Evolutionary conservation across 2,329 filamentous ascomycete species (phyloP), one percentile per base, ranked within the genome.

Genomic region (Epichloe brachyelytri): DNA sequence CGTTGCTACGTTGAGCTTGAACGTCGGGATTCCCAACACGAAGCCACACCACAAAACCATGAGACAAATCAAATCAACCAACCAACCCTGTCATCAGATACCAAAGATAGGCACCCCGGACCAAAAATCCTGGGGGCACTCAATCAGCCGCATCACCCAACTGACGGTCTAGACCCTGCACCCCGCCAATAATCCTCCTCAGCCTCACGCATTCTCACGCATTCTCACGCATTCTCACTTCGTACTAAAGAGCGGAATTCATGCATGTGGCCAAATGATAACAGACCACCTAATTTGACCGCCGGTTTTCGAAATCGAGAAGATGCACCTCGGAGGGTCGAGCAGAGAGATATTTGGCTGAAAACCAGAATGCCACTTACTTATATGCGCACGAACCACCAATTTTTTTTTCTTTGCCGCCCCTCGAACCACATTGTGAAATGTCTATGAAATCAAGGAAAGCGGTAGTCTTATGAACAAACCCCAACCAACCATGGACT

Each of bases 191-290:
- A 50, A 38, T 36, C 14, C 20, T 12, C 40, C 43, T 51, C 51
- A 54, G 53, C 53, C 50, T 49, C 47, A 52, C 43, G 26, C 34
- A 48, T 49, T 19, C 41, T 26, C 14, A 43, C 22, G n/a, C n/a
- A n/a, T n/a, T n/a, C 50, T 49, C 47, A 52, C 43, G 26, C 34
- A 48, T 49, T 19, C 41, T 26, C 14, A 43, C 22, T 3, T 0
- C 41, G 19, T 15, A 26, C 19, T 5, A n/a, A 6, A 15, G 20
- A 15, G 22, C 20, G 19, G 41, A 30, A 8, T 30, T 11, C 20
- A 43, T 33, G 37, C 22, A 19, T 20, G 37, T 1, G 43, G 0
- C 3, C 1, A 43, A 19, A 20, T 17, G 20, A 37, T 15, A 37
- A 37, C 17, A 19, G 33, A n/a, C 30, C 11, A n/a, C 7, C 17